These are phyloP conservation scores for Trichoderma oligosporum DNA, from an alignment of 2,329 filamentous ascomycete genomes.

Conservation along the genomic window DNA sequence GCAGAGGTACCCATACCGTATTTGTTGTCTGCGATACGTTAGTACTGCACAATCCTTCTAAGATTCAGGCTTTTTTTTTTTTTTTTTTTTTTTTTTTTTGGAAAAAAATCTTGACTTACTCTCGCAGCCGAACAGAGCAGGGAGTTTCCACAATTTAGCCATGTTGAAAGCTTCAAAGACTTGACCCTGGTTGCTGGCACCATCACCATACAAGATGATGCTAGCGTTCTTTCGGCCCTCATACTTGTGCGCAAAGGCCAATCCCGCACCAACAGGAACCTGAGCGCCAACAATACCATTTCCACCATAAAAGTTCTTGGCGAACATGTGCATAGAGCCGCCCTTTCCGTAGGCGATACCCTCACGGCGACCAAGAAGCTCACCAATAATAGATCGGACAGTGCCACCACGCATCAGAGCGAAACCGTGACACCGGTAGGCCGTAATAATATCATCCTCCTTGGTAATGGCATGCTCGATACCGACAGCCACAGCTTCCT, in stretches of 20 bases:
- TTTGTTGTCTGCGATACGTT: constrained; percentile 79
- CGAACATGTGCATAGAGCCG: constrained; percentile 99
- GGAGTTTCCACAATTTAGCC: constrained; percentile 98
- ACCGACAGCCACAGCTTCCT: constrained; percentile 94
- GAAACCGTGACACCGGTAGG: constrained; percentile 98
- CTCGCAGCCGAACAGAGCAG: constrained; percentile 94
- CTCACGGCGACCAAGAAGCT: constrained; percentile 89
- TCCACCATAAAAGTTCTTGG: constrained; percentile 94
- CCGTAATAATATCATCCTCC: constrained; percentile 91
- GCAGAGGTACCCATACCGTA: constrained; percentile 99
- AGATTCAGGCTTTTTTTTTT: not conserved
- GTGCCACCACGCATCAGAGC: constrained; percentile 91
- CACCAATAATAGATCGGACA: constrained; percentile 90
- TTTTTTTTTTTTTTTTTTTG: too few relatives aligned
- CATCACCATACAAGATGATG: constrained; percentile 92
- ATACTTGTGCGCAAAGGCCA: constrained; percentile 97
- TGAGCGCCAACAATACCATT: constrained; percentile 99
- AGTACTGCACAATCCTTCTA: not conserved
- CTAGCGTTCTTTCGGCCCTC: constrained; percentile 78
- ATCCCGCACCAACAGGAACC: constrained; percentile 92
- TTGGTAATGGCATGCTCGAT: constrained; percentile 95
- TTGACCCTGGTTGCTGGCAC: constrained; percentile 98
- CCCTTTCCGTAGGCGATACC: constrained; percentile 99
- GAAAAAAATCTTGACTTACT: too few relatives aligned
- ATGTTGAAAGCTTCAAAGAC: constrained; percentile 99